Conservation (phyloP, 371 early-diverging fungal genomes). For the Lichtheimia ramosa region DNA sequence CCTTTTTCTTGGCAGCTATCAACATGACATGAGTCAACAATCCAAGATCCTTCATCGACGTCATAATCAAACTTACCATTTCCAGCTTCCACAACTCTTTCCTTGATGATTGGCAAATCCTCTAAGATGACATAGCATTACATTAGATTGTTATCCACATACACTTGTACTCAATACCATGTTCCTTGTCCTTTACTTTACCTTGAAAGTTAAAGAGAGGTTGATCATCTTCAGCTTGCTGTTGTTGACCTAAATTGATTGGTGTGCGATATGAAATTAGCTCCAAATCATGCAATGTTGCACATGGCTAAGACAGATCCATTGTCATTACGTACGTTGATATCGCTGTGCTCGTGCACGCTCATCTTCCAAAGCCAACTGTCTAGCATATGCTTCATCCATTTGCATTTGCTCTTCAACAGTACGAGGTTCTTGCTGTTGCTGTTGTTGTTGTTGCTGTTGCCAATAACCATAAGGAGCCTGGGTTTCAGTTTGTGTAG, state of each 20-base stretch:
- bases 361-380: constrained; percentile 43
- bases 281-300: too few relatives aligned
- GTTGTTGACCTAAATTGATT: constrained; percentile 15
- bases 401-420: constrained; percentile 47
- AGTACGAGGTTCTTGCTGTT: constrained; percentile 13
- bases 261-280: too few relatives aligned
- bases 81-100: constrained; percentile 48
- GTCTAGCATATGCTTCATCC: constrained; percentile 48
- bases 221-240: constrained; percentile 28
- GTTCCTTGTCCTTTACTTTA: constrained; percentile 4
- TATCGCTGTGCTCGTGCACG: constrained; percentile 17
- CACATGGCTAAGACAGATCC: not conserved
- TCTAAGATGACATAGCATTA: constrained; percentile 18
- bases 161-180: not conserved
- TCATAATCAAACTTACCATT: constrained; percentile 27
- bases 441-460: constrained; percentile 16
- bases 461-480: constrained; percentile 24
- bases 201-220: constrained; percentile 45
- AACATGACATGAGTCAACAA: not conserved
- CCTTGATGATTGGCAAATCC: constrained; percentile 51
- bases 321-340: constrained; percentile 6
- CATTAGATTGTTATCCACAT: not conserved
- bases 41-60: not conserved
- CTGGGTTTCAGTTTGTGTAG: constrained; percentile 8
- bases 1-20: constrained; percentile 51